A percentile compares a stretch with the other conserved stretches of the same genome.
Conservation (phyloP, 2,329 filamentous ascomycete genomes). For the Nigrospora sphaerica region DNA sequence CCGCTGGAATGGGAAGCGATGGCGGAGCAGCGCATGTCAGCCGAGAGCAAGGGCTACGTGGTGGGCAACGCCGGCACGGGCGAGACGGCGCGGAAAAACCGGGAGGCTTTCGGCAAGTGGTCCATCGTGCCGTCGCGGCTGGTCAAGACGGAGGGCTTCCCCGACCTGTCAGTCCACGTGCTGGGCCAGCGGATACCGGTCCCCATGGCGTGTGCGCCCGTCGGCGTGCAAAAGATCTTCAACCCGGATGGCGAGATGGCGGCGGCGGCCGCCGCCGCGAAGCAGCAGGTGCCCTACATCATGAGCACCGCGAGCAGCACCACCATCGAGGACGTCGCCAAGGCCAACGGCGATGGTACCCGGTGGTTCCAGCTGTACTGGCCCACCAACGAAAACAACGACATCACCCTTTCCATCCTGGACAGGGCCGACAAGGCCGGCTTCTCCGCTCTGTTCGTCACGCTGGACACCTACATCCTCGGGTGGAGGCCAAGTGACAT, state of each 20-base stretch:
- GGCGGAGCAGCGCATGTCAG: conserved; percentile 16
- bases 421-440: conserved; percentile 11
- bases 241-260: conserved; percentile 16
- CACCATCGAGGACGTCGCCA: conserved; percentile 18
- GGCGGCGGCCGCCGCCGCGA: conserved; percentile 12
- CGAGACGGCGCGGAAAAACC: conserved; percentile 15
- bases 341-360: conserved; percentile 13
- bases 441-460: conserved; percentile 15
- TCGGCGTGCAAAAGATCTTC: conserved; percentile 18
- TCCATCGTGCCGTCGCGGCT: conserved; percentile 15
- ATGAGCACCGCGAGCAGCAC: conserved; percentile 18
- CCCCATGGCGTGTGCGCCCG: conserved; percentile 16
- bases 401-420: conserved; percentile 16
- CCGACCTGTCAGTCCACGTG: conserved; percentile 7
- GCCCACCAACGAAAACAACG: conserved; percentile 13
- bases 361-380: conserved; percentile 21
- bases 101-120: conserved; percentile 14
- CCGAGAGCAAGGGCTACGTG: conserved; percentile 15
- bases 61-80: conserved; percentile 14
- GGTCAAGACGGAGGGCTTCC: conserved; percentile 9
- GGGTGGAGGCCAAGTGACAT: conserved; percentile 18
- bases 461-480: conserved; percentile 18
- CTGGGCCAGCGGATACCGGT: conserved; percentile 10
- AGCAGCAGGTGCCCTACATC: conserved; percentile 13
- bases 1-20: conserved; percentile 16